A percentile compares a stretch with the other conserved stretches of the same genome.
These are phyloP conservation scores for Vaccinium darrowii DNA, from an alignment of 148 eudicot species.

Conservation along the genomic window DNA sequence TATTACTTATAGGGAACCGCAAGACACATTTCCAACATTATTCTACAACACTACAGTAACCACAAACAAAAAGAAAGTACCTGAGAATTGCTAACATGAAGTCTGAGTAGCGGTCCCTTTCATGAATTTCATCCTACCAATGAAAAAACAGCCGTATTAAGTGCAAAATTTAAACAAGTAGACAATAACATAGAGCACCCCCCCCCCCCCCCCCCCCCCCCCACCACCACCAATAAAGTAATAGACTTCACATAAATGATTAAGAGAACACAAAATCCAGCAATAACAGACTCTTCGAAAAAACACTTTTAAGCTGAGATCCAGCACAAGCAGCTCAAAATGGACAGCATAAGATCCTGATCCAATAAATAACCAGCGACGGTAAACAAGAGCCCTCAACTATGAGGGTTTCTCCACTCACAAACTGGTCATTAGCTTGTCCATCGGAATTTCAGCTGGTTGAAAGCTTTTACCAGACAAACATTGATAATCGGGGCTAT, in stretches of 20 bases:
- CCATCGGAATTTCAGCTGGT: neutral
- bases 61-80: slow-evolving; percentile 32
- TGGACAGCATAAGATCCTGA: neutral
- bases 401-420: neutral
- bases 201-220: too few relatives aligned
- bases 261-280: neutral
- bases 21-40: neutral
- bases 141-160: slow-evolving; percentile 12
- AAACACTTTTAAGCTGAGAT: neutral
- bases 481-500: neutral
- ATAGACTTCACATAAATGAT: neutral
- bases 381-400: neutral
- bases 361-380: neutral
- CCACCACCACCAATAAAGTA: neutral
- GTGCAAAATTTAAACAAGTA: neutral
- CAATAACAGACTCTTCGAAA: neutral
- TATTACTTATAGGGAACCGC: neutral
- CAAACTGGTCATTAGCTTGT: neutral
- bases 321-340: neutral
- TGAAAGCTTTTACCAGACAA: neutral
- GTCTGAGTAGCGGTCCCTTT: slow-evolving; percentile 89
- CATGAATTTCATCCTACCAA: slow-evolving; percentile 95
- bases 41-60: neutral
- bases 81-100: slow-evolving; percentile 90
- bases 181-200: neutral